Evolutionary conservation across 352 stramenopile species (phyloP).

Genomic region (Globisporangium middletonii): DNA sequence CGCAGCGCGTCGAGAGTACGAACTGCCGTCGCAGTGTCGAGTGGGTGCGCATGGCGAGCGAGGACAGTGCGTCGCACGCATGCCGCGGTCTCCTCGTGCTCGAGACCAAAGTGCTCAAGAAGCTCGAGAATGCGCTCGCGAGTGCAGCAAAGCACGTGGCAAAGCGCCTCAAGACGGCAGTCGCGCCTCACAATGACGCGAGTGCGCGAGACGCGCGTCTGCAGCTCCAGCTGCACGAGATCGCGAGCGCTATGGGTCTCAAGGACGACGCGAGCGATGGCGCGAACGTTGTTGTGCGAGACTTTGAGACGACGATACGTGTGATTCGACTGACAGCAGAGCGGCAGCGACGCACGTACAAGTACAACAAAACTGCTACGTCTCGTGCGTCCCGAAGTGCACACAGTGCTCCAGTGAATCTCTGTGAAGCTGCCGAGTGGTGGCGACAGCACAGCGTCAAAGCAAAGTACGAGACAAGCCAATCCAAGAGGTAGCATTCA

Average conservation of each 20-base stretch:
- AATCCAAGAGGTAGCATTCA: not conserved
- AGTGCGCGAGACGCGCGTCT: not conserved
- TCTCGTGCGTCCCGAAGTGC: not conserved
- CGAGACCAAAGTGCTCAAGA: conserved; percentile 27
- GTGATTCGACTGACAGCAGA: conserved; percentile 5
- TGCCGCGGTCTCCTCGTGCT: conserved; percentile 38
- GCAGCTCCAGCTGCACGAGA: conserved; percentile 19
- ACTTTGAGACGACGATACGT: not conserved
- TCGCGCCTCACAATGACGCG: not conserved
- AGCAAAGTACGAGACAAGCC: not conserved
- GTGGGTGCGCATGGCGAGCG: conserved; percentile 47
- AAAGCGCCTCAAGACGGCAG: conserved; percentile 8
- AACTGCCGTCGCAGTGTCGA: conserved; percentile 14
- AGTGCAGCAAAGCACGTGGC: conserved; percentile 15
- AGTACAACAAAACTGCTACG: conserved; percentile 5
- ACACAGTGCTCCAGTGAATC: conserved; percentile 11
- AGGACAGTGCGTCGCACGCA: conserved; percentile 39
- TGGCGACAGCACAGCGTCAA: conserved; percentile 25
- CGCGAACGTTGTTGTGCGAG: not conserved
- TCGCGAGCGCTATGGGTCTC: conserved; percentile 23
- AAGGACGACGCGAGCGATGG: not conserved
- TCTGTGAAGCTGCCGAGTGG: conserved; percentile 47
- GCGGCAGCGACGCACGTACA: conserved; percentile 12
- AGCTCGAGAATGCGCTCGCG: conserved; percentile 19
- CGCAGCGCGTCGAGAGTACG: not conserved